Conservation (phyloP, 495 filamentous ascomycete species). For the Cercophora samala region DNA sequence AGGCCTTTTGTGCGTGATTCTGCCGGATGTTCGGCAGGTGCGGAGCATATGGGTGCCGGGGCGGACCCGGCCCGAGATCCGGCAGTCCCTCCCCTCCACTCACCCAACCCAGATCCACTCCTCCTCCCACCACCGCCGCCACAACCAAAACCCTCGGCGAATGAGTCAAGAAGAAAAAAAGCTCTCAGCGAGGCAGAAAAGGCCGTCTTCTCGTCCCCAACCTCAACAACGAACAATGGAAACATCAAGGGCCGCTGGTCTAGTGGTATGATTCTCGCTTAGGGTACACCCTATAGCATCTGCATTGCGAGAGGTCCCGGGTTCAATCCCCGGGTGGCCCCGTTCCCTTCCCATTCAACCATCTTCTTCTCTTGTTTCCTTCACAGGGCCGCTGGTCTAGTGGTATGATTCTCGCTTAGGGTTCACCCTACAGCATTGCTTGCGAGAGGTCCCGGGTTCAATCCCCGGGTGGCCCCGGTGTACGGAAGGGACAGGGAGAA, state of each 20-base stretch:
- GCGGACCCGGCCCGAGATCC: background rate
- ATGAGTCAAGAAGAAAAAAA: conserved; percentile 3
- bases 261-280: conserved; percentile 25
- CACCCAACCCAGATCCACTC: background rate
- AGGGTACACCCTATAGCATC: conserved; percentile 14
- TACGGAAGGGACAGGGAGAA: background rate
- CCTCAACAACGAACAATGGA: background rate
- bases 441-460: conserved; percentile 24
- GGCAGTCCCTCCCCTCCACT: background rate
- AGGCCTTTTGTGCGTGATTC: background rate
- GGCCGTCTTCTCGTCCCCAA: background rate
- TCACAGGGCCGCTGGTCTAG: conserved; percentile 21
- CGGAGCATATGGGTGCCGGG: background rate
- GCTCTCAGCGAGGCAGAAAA: background rate
- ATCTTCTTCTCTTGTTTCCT: no score
- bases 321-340: conserved; percentile 20
- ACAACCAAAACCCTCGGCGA: background rate
- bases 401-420: conserved; percentile 24
- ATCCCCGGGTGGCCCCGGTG: conserved; percentile 17
- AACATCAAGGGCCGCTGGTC: conserved; percentile 22
- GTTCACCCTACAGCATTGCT: conserved; percentile 13
- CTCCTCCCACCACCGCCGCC: no score
- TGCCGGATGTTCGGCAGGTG: background rate
- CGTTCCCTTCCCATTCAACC: background rate
- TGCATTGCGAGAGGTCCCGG: conserved; percentile 22